These are phyloP conservation scores for Chytriomyces confervae DNA, from an alignment of 192 early-diverging fungal genomes.

Conservation along the genomic window DNA sequence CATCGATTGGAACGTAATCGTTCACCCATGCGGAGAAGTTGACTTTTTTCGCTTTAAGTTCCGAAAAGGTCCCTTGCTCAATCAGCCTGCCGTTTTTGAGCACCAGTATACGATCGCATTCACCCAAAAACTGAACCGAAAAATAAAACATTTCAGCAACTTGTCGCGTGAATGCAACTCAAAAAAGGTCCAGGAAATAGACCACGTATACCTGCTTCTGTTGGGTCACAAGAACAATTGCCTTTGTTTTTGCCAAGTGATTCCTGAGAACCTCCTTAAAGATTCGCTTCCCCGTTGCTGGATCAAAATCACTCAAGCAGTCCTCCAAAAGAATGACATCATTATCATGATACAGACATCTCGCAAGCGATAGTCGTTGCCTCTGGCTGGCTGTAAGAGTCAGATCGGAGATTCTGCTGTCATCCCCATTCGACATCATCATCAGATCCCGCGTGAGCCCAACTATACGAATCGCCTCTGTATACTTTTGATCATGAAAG, in stretches of 20 bases:
- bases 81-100: conserved; percentile 67
- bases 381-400: conserved; percentile 50
- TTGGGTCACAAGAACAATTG: conserved; percentile 73
- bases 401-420: conserved; percentile 41
- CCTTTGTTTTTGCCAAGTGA: conserved; percentile 52
- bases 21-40: conserved; percentile 69
- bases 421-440: conserved; percentile 48
- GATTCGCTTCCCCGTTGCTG: conserved; percentile 45
- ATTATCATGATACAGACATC: conserved; percentile 67
- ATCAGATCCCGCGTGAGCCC: conserved; percentile 72
- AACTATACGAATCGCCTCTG: conserved; percentile 68
- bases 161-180: conserved; percentile 8
- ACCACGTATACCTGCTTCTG: conserved; percentile 54
- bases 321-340: conserved; percentile 80
- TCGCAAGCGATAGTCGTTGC: conserved; percentile 51
- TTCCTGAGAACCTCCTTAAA: conserved; percentile 53
- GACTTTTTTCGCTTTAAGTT: conserved; percentile 68
- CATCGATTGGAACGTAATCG: conserved; percentile 67
- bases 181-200: conserved; percentile 20
- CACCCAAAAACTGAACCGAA: conserved; percentile 39
- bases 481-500: conserved; percentile 64
- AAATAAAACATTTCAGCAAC: conserved; percentile 40
- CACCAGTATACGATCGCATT: conserved; percentile 70
- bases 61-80: conserved; percentile 64
- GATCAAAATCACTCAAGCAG: conserved; percentile 57